phyloP scores from a whole-genome alignment of 805 yeast species.

The Zygosaccharomyces gambellarensis region DNA sequence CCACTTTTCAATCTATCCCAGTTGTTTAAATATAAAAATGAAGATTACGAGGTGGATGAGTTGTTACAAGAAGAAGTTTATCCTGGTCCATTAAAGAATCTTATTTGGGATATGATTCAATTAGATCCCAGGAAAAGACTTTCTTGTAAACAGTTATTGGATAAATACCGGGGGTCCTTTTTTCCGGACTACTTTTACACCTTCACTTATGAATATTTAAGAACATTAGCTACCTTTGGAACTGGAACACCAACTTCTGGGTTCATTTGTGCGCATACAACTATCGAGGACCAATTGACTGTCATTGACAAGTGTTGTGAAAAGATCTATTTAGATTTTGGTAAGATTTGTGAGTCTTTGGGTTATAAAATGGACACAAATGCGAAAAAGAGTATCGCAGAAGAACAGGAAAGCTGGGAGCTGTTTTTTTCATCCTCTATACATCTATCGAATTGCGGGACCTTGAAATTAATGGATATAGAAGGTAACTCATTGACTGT shows the following conservation, averaged over 20 bases:
- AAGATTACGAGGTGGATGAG: slow-evolving; percentile 54
- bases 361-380: slow-evolving; percentile 13
- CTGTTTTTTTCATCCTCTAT: slow-evolving; percentile 13
- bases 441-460: slow-evolving; percentile 13
- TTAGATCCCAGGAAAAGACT: slow-evolving; percentile 59
- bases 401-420: slow-evolving; percentile 6
- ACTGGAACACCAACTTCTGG: slow-evolving; percentile 23
- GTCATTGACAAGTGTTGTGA: slow-evolving; percentile 39
- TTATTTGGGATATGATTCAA: slow-evolving; percentile 60
- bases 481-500: slow-evolving; percentile 9
- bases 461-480: slow-evolving; percentile 8
- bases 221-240: slow-evolving; percentile 32
- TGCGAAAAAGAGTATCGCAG: neutral
- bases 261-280: slow-evolving; percentile 14
- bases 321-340: slow-evolving; percentile 55
- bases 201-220: slow-evolving; percentile 66
- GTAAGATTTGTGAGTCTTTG: slow-evolving; percentile 33
- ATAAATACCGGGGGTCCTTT: slow-evolving; percentile 42
- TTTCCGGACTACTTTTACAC: slow-evolving; percentile 69
- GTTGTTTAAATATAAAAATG: slow-evolving; percentile 71
- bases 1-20: slow-evolving; percentile 85
- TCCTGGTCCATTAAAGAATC: slow-evolving; percentile 43
- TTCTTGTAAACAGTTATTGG: slow-evolving; percentile 50
- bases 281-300: slow-evolving; percentile 16
- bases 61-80: slow-evolving; percentile 40